Conservation (phyloP, 78 protist genomes). For the Emiliania huxleyi region DNA sequence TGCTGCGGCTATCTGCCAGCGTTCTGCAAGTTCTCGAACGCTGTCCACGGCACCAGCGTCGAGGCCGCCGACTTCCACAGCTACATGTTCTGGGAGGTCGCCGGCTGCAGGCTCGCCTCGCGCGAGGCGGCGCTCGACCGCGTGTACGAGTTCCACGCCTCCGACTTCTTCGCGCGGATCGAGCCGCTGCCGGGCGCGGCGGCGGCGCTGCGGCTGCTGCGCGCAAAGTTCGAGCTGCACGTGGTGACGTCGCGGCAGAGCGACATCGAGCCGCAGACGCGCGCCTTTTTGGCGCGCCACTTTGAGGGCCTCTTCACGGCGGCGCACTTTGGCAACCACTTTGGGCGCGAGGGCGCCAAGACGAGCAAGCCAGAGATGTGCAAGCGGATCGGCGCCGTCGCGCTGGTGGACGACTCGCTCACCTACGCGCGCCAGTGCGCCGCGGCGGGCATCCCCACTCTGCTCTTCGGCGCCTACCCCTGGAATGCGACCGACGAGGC, state of each 20-base stretch:
- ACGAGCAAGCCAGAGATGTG: background rate
- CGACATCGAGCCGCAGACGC: background rate
- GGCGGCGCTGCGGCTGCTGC: background rate
- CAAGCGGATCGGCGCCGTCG: background rate
- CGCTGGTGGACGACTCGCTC: background rate
- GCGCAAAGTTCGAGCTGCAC: background rate
- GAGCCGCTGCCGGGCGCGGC: background rate
- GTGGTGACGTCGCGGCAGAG: slow-evolving; percentile 20
- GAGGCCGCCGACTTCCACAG: background rate
- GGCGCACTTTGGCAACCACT: slow-evolving; percentile 5
- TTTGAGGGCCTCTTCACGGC: background rate
- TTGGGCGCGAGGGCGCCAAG: background rate
- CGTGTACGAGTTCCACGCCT: background rate
- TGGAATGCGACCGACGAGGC: no score
- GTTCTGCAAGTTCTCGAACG: background rate
- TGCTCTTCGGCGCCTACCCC: background rate
- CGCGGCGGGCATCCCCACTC: background rate
- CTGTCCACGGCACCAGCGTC: background rate
- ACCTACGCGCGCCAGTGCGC: background rate
- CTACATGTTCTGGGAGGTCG: background rate
- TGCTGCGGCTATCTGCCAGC: background rate
- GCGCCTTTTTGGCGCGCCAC: background rate
- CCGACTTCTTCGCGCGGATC: background rate
- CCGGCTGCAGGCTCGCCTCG: background rate
- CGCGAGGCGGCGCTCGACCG: background rate